These are phyloP conservation scores for Entomortierella beljakovae DNA, from an alignment of 192 early-diverging fungal genomes.

Conservation along the genomic window DNA sequence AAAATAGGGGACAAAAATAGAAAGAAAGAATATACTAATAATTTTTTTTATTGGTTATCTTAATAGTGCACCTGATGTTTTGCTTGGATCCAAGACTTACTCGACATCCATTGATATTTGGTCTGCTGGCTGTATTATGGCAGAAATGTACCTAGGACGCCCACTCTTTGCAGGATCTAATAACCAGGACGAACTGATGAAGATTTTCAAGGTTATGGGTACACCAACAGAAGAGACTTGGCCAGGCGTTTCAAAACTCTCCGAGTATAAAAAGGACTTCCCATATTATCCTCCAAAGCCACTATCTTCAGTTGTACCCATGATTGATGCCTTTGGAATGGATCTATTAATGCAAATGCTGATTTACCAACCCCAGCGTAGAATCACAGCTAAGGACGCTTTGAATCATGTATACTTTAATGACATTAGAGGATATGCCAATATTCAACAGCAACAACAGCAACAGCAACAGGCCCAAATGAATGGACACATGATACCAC, in stretches of 20 bases:
- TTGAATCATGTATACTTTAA: constrained; percentile 72
- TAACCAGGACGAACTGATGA: constrained; percentile 84
- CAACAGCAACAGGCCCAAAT: constrained; percentile 22
- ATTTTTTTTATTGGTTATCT: neutral
- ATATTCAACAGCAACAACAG: constrained; percentile 46
- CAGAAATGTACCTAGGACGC: constrained; percentile 86
- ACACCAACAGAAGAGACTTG: constrained; percentile 83
- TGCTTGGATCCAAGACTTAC: constrained; percentile 95
- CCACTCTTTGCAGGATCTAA: constrained; percentile 86
- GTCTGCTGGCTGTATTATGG: constrained; percentile 99
- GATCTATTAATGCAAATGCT: constrained; percentile 80
- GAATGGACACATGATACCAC: constrained; percentile 42
- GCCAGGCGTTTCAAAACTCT: constrained; percentile 75
- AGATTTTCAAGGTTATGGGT: constrained; percentile 85
- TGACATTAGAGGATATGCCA: constrained; percentile 54
- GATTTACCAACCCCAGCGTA: constrained; percentile 76
- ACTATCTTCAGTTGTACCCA: constrained; percentile 75
- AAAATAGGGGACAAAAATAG: neutral
- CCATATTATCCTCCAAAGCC: constrained; percentile 70
- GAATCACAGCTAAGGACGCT: constrained; percentile 75
- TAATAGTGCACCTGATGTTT: constrained; percentile 86
- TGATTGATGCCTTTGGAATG: constrained; percentile 79
- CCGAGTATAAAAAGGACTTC: constrained; percentile 80
- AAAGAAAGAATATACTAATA: too few relatives aligned
- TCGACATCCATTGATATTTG: constrained; percentile 97